Conservation (phyloP, 1,284 basidiomycete genomes). For the Trametes versicolor region DNA sequence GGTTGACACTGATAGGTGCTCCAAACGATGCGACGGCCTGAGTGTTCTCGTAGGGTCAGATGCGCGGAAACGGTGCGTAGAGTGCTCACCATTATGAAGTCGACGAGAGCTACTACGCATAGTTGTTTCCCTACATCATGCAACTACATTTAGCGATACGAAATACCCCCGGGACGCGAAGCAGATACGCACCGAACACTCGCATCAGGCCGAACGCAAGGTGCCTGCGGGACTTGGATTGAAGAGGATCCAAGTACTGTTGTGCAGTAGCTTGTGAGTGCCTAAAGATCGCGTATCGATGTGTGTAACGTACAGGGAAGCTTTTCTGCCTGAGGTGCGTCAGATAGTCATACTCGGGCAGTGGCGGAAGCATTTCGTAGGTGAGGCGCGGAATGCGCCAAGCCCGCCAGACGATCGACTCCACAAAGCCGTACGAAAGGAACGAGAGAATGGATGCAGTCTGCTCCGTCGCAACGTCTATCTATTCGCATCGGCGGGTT, state of each 20-base stretch:
- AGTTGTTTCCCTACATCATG: slow-evolving; percentile 36
- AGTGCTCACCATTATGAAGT: slow-evolving; percentile 20
- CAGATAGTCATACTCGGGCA: slow-evolving; percentile 58
- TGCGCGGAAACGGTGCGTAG: neutral
- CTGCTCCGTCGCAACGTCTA: slow-evolving; percentile 43
- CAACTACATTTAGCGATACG: neutral
- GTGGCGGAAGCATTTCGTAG: slow-evolving; percentile 50
- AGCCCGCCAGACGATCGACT: slow-evolving; percentile 44
- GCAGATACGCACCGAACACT: slow-evolving; percentile 30
- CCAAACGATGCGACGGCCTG: slow-evolving; percentile 46
- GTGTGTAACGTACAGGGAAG: slow-evolving; percentile 41
- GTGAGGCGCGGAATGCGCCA: slow-evolving; percentile 43
- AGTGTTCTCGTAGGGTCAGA: neutral
- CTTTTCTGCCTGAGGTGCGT: slow-evolving; percentile 50
- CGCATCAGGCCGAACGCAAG: slow-evolving; percentile 42
- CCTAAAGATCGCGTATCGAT: neutral
- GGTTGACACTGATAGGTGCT: slow-evolving; percentile 57
- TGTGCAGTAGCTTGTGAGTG: neutral
- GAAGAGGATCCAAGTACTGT: slow-evolving; percentile 26
- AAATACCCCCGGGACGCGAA: slow-evolving; percentile 8
- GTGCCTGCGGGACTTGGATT: slow-evolving; percentile 29
- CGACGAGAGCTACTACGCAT: slow-evolving; percentile 35
- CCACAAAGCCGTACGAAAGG: slow-evolving; percentile 44
- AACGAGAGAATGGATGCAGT: slow-evolving; percentile 47
- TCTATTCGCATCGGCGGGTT: slow-evolving; percentile 13